A percentile compares a stretch with the other conserved stretches of the same genome.
These are phyloP conservation scores for Corymbia maculata DNA, from an alignment of 345 rosid genomes.

Conservation along the genomic window DNA sequence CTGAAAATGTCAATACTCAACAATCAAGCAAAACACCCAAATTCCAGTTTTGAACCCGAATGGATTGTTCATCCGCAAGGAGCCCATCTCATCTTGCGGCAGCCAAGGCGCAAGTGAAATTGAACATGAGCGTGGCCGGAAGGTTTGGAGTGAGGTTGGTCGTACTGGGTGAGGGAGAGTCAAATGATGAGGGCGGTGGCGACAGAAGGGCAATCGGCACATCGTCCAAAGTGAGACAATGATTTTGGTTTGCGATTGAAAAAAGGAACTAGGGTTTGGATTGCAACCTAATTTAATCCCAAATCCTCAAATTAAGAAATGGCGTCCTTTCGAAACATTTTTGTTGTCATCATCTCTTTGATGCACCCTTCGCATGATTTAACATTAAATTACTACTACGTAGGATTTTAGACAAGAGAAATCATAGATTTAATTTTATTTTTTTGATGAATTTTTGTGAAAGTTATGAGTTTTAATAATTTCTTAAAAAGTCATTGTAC, in stretches of 20 bases:
- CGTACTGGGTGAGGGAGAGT: fast-evolving
- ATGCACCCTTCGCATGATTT: neutral
- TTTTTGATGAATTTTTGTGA: too few species aligned
- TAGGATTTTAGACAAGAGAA: neutral
- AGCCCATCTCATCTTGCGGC: neutral
- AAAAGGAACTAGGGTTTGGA: neutral
- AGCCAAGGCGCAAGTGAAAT: neutral
- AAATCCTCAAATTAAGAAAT: neutral
- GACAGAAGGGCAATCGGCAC: neutral
- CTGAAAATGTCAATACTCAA: neutral
- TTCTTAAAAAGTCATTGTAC: neutral
- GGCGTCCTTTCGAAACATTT: neutral
- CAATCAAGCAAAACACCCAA: neutral
- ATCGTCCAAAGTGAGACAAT: too few species aligned
- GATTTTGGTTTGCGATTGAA: too few species aligned
- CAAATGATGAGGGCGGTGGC: neutral
- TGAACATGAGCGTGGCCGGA: neutral
- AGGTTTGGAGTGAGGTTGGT: neutral
- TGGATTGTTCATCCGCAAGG: neutral
- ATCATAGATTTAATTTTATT: too few species aligned
- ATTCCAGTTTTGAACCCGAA: neutral
- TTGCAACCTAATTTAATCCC: neutral
- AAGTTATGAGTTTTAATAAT: too few species aligned
- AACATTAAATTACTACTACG: too few species aligned
- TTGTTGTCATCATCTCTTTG: neutral